Evolutionary conservation across 2,329 filamentous ascomycete species (phyloP).

Genomic region (Arthrobotrys sphaeroides): DNA sequence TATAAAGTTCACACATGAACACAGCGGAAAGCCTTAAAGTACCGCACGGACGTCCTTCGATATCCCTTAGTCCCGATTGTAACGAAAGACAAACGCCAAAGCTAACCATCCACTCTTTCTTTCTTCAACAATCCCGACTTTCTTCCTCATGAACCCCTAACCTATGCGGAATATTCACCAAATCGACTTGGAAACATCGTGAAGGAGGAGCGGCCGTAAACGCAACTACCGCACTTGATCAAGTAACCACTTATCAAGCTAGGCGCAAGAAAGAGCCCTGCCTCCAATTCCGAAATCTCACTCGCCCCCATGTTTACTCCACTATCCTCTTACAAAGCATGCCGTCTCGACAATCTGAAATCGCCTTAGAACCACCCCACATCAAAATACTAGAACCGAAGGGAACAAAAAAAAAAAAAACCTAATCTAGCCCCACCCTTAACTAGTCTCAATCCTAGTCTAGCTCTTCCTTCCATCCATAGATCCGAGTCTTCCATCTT

Average conservation of each 20-base stretch:
- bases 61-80: slow-evolving; percentile 11
- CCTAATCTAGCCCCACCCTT: slow-evolving; percentile 2
- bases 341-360: slow-evolving; percentile 46
- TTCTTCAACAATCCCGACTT: background rate
- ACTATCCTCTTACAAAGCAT: slow-evolving; percentile 8
- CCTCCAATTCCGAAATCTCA: background rate
- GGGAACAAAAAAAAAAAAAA: background rate
- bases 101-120: background rate
- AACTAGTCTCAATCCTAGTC: background rate
- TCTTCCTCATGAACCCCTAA: slow-evolving; percentile 1
- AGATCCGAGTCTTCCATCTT: slow-evolving; percentile 5
- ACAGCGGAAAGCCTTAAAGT: slow-evolving; percentile 9
- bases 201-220: slow-evolving; percentile 19
- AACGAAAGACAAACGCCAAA: background rate
- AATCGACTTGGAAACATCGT: background rate
- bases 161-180: slow-evolving; percentile 20
- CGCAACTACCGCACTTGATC: background rate
- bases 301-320: background rate
- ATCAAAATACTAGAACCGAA: background rate
- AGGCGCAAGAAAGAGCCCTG: slow-evolving; percentile 38
- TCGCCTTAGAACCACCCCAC: slow-evolving; percentile 16
- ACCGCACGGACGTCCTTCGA: slow-evolving; percentile 31
- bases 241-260: slow-evolving; percentile 5
- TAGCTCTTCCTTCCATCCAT: slow-evolving; percentile 14
- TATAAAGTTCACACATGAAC: slow-evolving; percentile 42